Evolutionary conservation across 192 early-diverging fungal species (phyloP).

Genomic region (Entomortierella chlamydospora): DNA sequence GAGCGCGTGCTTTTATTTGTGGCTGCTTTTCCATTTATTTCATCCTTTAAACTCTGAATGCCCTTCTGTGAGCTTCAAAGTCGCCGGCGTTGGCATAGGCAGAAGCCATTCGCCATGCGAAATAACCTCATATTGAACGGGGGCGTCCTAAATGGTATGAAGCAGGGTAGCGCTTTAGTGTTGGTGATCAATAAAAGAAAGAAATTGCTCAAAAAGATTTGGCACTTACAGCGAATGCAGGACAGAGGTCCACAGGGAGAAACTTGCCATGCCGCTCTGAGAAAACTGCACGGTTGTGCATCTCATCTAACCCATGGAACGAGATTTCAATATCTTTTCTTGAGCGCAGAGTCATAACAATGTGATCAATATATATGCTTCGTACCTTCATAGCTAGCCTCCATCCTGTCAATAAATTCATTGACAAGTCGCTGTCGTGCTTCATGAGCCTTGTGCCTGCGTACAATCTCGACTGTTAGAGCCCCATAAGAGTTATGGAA

Average conservation of each 20-base stretch:
- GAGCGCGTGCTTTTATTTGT: background rate
- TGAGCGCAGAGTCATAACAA: background rate
- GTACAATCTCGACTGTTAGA: conserved; percentile 45
- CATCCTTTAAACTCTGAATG: conserved; percentile 1
- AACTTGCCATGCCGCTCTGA: conserved; percentile 47
- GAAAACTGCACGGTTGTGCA: conserved; percentile 27
- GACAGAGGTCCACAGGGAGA: conserved; percentile 46
- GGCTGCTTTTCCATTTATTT: background rate
- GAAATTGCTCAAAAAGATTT: background rate
- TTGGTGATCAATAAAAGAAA: background rate
- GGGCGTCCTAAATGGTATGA: conserved; percentile 14
- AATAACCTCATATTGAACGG: conserved; percentile 34
- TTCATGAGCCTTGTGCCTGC: conserved; percentile 41
- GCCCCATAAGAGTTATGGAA: conserved; percentile 52
- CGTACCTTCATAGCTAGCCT: conserved; percentile 18
- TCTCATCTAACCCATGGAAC: conserved; percentile 18
- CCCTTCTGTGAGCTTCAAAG: conserved; percentile 25
- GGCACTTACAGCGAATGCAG: conserved; percentile 35
- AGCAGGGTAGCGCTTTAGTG: background rate
- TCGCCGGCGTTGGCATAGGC: conserved; percentile 43
- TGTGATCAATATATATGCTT: background rate
- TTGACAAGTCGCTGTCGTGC: conserved; percentile 14
- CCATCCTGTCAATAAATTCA: conserved; percentile 33
- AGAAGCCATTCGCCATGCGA: conserved; percentile 36
- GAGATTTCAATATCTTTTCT: background rate